Evolutionary conservation across 2,329 filamentous ascomycete species (phyloP).

Genomic region (Lecanosticta acicola): DNA sequence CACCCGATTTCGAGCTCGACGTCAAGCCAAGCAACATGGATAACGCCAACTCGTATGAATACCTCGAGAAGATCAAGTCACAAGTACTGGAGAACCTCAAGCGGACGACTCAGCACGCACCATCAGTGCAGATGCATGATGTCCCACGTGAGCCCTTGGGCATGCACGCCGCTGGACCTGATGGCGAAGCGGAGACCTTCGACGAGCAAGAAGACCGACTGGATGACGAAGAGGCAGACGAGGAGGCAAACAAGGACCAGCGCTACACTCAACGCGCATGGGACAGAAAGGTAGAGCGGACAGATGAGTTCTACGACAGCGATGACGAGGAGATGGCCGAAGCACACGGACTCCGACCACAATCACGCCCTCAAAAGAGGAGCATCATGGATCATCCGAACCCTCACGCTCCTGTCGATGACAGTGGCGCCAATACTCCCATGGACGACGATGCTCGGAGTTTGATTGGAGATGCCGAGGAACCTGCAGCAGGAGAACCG

Average conservation of each 20-base stretch:
- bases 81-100: constrained; percentile 63
- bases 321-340: constrained; percentile 79
- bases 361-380: constrained; percentile 45
- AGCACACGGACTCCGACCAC: constrained; percentile 63
- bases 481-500: constrained; percentile 6
- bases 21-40: constrained; percentile 68
- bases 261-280: constrained; percentile 76
- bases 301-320: constrained; percentile 79
- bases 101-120: constrained; percentile 55
- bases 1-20: constrained; percentile 63
- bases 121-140: constrained; percentile 60
- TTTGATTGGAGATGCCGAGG: constrained; percentile 27
- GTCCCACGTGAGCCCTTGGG: constrained; percentile 54
- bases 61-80: constrained; percentile 61
- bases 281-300: constrained; percentile 65
- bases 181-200: constrained; percentile 42
- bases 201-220: constrained; percentile 61
- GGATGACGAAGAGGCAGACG: constrained; percentile 71
- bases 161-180: constrained; percentile 37
- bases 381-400: constrained; percentile 60
- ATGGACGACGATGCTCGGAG: constrained; percentile 28
- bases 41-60: constrained; percentile 63
- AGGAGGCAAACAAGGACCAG: constrained; percentile 78
- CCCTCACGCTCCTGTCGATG: constrained; percentile 47
- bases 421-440: constrained; percentile 45